Conservation (phyloP, 495 filamentous ascomycete species). For the Penicillium mononematosum region DNA sequence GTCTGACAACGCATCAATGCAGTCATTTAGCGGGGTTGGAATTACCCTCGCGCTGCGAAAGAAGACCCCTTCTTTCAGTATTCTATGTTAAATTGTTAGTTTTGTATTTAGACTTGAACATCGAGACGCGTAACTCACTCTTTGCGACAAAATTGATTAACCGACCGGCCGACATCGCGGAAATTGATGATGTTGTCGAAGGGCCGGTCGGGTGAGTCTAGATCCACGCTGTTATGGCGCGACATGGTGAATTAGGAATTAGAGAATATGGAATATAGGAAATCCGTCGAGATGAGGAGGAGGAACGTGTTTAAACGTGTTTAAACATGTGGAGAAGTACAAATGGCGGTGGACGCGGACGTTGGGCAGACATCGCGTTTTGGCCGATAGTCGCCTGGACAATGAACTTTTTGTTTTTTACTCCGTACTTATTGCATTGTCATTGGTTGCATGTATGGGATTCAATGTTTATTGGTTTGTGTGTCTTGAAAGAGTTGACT, state of each 20-base stretch:
- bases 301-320: neutral
- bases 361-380: conserved; percentile 26
- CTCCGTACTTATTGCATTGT: neutral
- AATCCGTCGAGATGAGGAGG: neutral
- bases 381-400: conserved; percentile 19
- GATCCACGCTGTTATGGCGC: conserved; percentile 40
- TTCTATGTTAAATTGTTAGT: conserved; percentile 35
- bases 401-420: conserved; percentile 7
- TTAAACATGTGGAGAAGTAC: conserved; percentile 16
- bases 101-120: neutral
- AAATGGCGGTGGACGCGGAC: conserved; percentile 32
- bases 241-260: conserved; percentile 20
- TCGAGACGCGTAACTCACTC: conserved; percentile 41
- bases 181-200: conserved; percentile 78
- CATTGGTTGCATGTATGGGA: neutral
- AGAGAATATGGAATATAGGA: conserved; percentile 4
- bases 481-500: neutral
- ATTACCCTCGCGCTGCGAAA: conserved; percentile 74
- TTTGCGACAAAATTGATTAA: conserved; percentile 58
- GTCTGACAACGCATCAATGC: conserved; percentile 1
- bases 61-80: conserved; percentile 66
- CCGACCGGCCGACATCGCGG: conserved; percentile 74
- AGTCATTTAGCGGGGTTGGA: neutral
- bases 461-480: too few species aligned
- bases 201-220: conserved; percentile 43